These are phyloP conservation scores for Apiospora saccharicola DNA, from an alignment of 2,329 filamentous ascomycete species.

Conservation along the genomic window DNA sequence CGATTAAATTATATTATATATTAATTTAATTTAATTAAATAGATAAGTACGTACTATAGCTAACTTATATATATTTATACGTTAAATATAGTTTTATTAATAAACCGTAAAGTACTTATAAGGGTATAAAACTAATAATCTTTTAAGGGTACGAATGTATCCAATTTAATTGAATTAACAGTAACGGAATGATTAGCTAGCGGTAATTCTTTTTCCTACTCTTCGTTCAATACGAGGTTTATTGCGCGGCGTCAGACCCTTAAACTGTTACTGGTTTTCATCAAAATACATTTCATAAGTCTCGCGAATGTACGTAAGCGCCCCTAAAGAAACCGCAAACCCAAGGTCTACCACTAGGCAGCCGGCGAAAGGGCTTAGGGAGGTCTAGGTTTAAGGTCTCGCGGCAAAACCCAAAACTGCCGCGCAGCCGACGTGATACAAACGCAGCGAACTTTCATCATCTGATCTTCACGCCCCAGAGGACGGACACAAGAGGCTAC, in stretches of 20 bases:
- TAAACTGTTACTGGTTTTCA: not conserved
- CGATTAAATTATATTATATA: no score
- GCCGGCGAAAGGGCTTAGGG: not conserved
- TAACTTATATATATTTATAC: no score
- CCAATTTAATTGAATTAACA: conserved; percentile 9
- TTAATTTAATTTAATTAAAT: no score
- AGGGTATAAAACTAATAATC: no score
- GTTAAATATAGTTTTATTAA: no score
- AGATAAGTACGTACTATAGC: no score
- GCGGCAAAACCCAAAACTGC: conserved; percentile 16
- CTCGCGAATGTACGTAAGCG: not conserved
- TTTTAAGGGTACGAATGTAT: not conserved
- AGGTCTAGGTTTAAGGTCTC: conserved; percentile 17
- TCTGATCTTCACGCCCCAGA: not conserved
- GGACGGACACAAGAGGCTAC: not conserved
- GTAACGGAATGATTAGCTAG: conserved; percentile 1
- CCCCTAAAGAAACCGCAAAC: not conserved
- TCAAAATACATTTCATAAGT: not conserved
- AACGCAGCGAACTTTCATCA: not conserved
- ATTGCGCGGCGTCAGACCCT: not conserved
- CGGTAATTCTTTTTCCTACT: not conserved
- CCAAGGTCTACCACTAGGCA: not conserved
- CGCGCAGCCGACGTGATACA: conserved; percentile 15
- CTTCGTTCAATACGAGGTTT: not conserved
- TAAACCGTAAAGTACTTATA: not conserved